Conservation (phyloP, 345 rosid species). For the Eucalyptus curtisii region DNA sequence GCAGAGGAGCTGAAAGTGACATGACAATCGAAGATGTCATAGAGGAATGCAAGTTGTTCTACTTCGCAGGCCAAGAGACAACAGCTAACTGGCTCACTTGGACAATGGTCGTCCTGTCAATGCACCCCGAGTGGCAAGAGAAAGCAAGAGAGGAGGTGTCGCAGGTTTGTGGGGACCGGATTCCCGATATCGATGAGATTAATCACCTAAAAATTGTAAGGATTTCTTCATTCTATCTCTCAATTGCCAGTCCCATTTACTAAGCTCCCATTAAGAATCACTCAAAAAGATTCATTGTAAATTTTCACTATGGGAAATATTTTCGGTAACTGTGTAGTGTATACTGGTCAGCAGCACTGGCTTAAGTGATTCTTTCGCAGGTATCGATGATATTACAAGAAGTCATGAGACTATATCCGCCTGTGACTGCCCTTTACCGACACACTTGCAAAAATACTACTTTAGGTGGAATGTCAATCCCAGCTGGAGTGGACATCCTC, state of each 20-base stretch:
- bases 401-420: slow-evolving; percentile 30
- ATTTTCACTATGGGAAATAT: not conserved
- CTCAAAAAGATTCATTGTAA: slow-evolving; percentile 9
- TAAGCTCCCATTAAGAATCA: slow-evolving; percentile 6
- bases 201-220: slow-evolving; percentile 11
- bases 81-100: slow-evolving; percentile 33
- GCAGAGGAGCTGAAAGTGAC: not conserved
- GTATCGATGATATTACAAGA: slow-evolving; percentile 18
- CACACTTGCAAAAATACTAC: slow-evolving; percentile 3
- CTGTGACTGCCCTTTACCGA: not conserved
- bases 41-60: slow-evolving; percentile 47
- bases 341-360: not conserved
- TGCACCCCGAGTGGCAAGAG: slow-evolving; percentile 50
- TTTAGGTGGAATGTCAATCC: slow-evolving; percentile 7
- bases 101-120: slow-evolving; percentile 31
- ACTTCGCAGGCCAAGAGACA: slow-evolving; percentile 56
- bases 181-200: slow-evolving; percentile 3
- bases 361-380: not conserved
- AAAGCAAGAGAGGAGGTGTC: slow-evolving; percentile 40
- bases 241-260: not conserved
- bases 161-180: slow-evolving; percentile 9
- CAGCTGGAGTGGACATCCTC: not conserved
- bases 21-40: slow-evolving; percentile 22
- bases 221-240: not conserved
- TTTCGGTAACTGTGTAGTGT: not conserved